These are phyloP conservation scores for Brassica napus DNA, from an alignment of 345 rosid genomes.

Conservation along the genomic window DNA sequence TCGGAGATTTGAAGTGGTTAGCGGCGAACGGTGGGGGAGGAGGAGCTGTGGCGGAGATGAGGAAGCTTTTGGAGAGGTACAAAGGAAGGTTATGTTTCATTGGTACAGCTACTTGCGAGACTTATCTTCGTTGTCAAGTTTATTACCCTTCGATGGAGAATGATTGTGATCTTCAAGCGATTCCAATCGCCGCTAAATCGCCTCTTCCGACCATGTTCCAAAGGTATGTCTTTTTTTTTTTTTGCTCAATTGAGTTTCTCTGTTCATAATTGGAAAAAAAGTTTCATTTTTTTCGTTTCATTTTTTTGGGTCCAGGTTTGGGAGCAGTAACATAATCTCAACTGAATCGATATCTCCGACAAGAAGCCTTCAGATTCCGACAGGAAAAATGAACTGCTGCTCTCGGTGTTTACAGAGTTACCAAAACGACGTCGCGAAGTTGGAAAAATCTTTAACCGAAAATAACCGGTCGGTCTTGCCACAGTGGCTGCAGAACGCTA, in stretches of 20 bases:
- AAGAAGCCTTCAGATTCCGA: slow-evolving; percentile 49
- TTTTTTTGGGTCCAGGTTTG: slow-evolving; percentile 47
- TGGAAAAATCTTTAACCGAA: slow-evolving; percentile 51
- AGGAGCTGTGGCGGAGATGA: slow-evolving; percentile 65
- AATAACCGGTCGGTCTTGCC: slow-evolving; percentile 57
- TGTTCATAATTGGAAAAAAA: background rate
- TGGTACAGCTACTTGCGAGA: slow-evolving; percentile 94
- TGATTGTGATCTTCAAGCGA: slow-evolving; percentile 95
- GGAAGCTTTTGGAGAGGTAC: slow-evolving; percentile 55
- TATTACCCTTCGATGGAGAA: slow-evolving; percentile 85
- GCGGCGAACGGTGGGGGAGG: slow-evolving; percentile 58
- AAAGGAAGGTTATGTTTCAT: slow-evolving; percentile 68
- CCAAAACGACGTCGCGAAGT: slow-evolving; percentile 59
- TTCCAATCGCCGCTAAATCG: slow-evolving; percentile 75
- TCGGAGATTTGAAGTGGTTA: slow-evolving; percentile 96
- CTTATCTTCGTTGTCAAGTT: slow-evolving; percentile 87
- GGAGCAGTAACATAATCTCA: slow-evolving; percentile 39
- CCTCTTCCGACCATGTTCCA: slow-evolving; percentile 59
- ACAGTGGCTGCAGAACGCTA: slow-evolving; percentile 82
- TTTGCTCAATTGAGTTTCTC: background rate
- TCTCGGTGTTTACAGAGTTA: slow-evolving; percentile 63
- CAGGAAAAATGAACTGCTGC: slow-evolving; percentile 55
- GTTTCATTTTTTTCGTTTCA: slow-evolving; percentile 5
- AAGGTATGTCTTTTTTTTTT: slow-evolving; percentile 44
- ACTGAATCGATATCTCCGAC: slow-evolving; percentile 55